Evolutionary conservation across 805 yeast genomes (phyloP), one percentile per base, ranked within the genome.

Genomic region (Grigorovia transvaalensis): DNA sequence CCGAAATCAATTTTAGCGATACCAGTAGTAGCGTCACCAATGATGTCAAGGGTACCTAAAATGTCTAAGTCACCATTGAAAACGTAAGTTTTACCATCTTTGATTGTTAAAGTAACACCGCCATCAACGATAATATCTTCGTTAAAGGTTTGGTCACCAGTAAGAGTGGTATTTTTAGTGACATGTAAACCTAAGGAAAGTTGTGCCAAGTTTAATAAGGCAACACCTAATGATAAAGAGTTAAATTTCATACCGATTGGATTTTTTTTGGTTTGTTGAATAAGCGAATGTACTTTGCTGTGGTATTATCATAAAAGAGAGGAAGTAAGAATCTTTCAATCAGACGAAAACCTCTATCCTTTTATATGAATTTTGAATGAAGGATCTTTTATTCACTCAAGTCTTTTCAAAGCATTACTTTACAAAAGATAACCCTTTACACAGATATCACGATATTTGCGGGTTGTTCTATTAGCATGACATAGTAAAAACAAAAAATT

Each of bases 91-190:
- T 33, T 27, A 45, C 46, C 46, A 4, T 33, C 29, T 29, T 45
- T 18, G 20, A 45, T 29, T 18, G 38, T 29, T 29, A 45, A 45
- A 12, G 46, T 45, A 23, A 19, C 18, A 27, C 38, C 46, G 5
- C 38, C 38, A 13, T n/a, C 46, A 18, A 45, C 38, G n/a, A 35
- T 45, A 8, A 45, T 23, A 3, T 33, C 20, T 29, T 45, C 46
- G n/a, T 45, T 45, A 23, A 45, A 45, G n/a, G 46, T 45, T 29
- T 45, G 46, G 19, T 45, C 30, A 45, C 46, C 46, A 29, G 20
- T 45, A 27, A 45, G 18, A 15, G 38, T 45, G 1, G 46, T 45
- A 45, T 45, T 35, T 5, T 15, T 12, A 18, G 30, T 45, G 20
- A 45, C 20, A 29, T 45, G 19, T n/a, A 45, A 29, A 15, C 38